phyloP scores from a whole-genome alignment of 164 flowering plant species.

The Annona cherimola region DNA sequence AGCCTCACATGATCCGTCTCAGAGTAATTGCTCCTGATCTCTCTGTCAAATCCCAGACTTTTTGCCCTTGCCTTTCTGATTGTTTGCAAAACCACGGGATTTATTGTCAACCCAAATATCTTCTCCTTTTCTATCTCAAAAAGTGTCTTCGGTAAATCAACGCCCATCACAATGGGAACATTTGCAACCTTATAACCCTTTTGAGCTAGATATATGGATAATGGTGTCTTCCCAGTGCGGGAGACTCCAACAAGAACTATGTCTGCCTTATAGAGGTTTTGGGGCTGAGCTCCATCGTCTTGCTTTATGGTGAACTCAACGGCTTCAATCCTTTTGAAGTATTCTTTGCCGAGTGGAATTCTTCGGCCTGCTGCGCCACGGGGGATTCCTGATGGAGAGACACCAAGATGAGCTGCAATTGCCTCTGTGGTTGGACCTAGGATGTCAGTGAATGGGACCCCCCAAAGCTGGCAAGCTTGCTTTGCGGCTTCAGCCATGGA shows the following conservation, averaged over 20 bases:
- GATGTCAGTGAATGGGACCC: conserved; percentile 62
- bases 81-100: conserved; percentile 60
- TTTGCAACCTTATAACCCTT: conserved; percentile 92
- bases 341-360: conserved; percentile 54
- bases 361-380: conserved; percentile 73
- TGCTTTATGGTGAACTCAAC: conserved; percentile 91
- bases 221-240: conserved; percentile 87
- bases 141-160: conserved; percentile 52
- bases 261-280: conserved; percentile 64
- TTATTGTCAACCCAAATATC: conserved; percentile 74
- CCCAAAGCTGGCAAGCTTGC: conserved; percentile 73
- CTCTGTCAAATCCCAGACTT: conserved; percentile 48
- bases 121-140: conserved; percentile 66
- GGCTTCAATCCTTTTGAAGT: conserved; percentile 77
- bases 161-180: conserved; percentile 77
- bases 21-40: conserved; percentile 47
- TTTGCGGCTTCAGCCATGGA: conserved; percentile 72
- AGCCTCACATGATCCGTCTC: conserved; percentile 71
- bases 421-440: conserved; percentile 80
- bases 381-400: conserved; percentile 84
- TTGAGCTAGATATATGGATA: conserved; percentile 78
- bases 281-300: conserved; percentile 87
- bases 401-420: conserved; percentile 73
- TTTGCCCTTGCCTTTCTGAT: conserved; percentile 74
- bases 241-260: conserved; percentile 85